Conservation (phyloP, 148 eudicot species). For the Rhododendron molle region DNA sequence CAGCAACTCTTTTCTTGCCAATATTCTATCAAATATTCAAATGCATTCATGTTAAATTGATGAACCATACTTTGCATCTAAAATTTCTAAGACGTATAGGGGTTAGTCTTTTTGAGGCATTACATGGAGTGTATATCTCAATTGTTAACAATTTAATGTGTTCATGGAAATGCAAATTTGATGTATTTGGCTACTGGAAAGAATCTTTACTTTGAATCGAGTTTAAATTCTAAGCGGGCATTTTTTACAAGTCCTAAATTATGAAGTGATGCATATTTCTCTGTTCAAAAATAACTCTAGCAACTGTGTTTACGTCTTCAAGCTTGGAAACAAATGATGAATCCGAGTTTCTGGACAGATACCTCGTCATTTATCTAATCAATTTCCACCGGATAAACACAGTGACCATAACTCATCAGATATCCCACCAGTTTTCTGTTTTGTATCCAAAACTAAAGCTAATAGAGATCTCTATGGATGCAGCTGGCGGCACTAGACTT, state of each 20-base stretch:
- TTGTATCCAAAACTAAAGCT: background rate
- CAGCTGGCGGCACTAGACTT: constrained; percentile 91
- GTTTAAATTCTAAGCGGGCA: background rate
- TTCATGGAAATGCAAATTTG: background rate
- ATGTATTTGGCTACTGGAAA: background rate
- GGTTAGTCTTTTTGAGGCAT: background rate
- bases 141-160: background rate
- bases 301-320: background rate
- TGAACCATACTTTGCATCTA: background rate
- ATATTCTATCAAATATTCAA: background rate
- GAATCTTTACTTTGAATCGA: background rate
- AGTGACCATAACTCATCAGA: background rate
- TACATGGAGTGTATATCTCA: background rate
- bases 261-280: background rate
- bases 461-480: constrained; percentile 15
- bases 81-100: background rate
- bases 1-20: background rate
- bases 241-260: background rate
- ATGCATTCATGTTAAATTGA: background rate
- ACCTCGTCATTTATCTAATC: background rate
- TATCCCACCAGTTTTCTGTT: background rate
- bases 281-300: background rate
- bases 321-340: background rate
- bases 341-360: background rate
- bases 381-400: background rate